Base-by-base conservation (phyloP, 345 rosid species). In the Heritiera fomes region DNA sequence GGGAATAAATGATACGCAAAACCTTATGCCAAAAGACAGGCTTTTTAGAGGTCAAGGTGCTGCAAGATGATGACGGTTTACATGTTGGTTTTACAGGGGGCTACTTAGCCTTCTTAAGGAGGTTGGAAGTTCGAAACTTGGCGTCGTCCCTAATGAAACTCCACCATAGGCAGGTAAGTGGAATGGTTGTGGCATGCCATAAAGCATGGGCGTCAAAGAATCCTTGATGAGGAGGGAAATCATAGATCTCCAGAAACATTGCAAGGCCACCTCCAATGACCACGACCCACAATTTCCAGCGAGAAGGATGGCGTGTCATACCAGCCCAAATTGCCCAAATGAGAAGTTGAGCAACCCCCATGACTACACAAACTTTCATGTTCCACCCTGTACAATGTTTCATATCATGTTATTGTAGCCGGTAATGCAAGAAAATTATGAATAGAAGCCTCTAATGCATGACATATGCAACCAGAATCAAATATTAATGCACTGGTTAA, bases 81-180 rank as follows among this genome's bases (percentile, higher is more conserved):
- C 60, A 40, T 63, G 67, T 53, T 38, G 17, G 40, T 61, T 46
- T 23, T 23, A 5, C 32, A 77, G 7, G 11, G 46, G 45, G 45
- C 45, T 43, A 79, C 79, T 86, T 84, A 77, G 87, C 76, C 83
- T 87, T 84, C 84, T 83, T 81, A 80, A 88, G 84, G 58, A 86
- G 81, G 74, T 53, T 68, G 61, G 83, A 59, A 14, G 94, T 87
- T 70, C 87, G 81, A 62, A 90, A 83, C 80, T 78, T 88, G 0
- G 93, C 89, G 15, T 92, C 97, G 15, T 90, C 97, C 75, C 86
- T 83, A 75, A 88, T 85, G 84, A 92, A 92, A 83, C 94, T 90
- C 97, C 97, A 92, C 92, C 92, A 92, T 58, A 88, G 75, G 75
- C 83, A 82, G 65, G 97, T 83, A 4, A 92, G 83, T 7, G 92